These are phyloP conservation scores for Perkinsus marinus DNA, from an alignment of 169 alveolate species.

Conservation along the genomic window DNA sequence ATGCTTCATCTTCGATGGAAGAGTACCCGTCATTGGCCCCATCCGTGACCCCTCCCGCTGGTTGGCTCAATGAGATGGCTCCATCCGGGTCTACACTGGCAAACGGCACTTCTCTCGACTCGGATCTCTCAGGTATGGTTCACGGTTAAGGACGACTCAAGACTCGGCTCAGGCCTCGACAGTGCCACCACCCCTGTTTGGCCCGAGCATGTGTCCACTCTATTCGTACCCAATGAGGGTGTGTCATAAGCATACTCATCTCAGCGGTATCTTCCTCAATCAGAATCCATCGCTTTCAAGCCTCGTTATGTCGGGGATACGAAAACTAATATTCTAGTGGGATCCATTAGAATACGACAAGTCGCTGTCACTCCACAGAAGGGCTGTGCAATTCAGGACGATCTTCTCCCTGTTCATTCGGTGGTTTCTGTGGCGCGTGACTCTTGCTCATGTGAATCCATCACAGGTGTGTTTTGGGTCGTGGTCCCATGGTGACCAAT, in stretches of 20 bases:
- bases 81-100: neutral
- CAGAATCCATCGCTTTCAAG: neutral
- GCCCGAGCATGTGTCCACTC: neutral
- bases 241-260: neutral
- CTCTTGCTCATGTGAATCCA: neutral
- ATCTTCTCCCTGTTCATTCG: neutral
- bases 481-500: neutral
- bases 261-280: neutral
- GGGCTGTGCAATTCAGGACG: neutral
- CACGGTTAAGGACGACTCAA: neutral
- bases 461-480: neutral
- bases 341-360: neutral
- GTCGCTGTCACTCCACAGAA: neutral
- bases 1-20: neutral
- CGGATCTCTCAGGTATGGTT: neutral
- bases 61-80: neutral
- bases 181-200: neutral
- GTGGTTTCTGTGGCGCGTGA: neutral
- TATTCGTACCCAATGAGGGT: neutral
- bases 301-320: neutral
- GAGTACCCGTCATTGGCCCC: neutral
- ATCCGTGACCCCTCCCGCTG: neutral
- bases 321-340: neutral
- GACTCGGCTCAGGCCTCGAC: neutral
- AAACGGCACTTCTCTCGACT: neutral